These are phyloP conservation scores for Radiomyces spectabilis DNA, from an alignment of 192 early-diverging fungal genomes.

Conservation along the genomic window DNA sequence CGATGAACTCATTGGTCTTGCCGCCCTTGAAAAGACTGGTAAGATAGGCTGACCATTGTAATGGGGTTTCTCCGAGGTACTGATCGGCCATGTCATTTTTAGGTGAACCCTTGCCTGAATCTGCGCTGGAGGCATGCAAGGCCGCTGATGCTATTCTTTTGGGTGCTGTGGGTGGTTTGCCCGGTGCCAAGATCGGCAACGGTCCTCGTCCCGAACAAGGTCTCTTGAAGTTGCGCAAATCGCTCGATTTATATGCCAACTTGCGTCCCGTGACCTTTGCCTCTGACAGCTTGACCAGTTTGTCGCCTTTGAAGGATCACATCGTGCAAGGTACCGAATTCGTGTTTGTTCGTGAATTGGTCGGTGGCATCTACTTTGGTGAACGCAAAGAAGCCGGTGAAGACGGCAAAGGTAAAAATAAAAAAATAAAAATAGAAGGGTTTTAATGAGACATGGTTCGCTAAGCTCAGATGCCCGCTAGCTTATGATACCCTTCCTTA, in stretches of 20 bases:
- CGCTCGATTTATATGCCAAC: conserved; percentile 92
- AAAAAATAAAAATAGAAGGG: neutral
- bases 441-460: neutral
- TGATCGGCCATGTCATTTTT: neutral
- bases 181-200: conserved; percentile 52
- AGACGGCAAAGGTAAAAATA: conserved; percentile 69
- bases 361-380: conserved; percentile 98
- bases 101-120: conserved; percentile 69
- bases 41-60: conserved; percentile 6
- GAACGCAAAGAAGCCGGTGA: conserved; percentile 78
- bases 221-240: conserved; percentile 85
- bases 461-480: conserved; percentile 9
- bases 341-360: conserved; percentile 89
- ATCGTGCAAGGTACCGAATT: conserved; percentile 89
- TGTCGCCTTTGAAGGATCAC: conserved; percentile 88
- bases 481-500: conserved; percentile 96
- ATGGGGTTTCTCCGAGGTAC: neutral
- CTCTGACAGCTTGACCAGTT: conserved; percentile 66
- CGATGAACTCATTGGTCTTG: conserved; percentile 82
- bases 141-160: conserved; percentile 87
- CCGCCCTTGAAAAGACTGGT: conserved; percentile 88
- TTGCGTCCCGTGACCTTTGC: conserved; percentile 94
- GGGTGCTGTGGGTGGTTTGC: conserved; percentile 94
- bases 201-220: conserved; percentile 94
- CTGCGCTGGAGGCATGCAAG: conserved; percentile 75